Evolutionary conservation across 2,329 filamentous ascomycete genomes (phyloP), one percentile per base, ranked within the genome.

Genomic region (Elsinoe ampelina): DNA sequence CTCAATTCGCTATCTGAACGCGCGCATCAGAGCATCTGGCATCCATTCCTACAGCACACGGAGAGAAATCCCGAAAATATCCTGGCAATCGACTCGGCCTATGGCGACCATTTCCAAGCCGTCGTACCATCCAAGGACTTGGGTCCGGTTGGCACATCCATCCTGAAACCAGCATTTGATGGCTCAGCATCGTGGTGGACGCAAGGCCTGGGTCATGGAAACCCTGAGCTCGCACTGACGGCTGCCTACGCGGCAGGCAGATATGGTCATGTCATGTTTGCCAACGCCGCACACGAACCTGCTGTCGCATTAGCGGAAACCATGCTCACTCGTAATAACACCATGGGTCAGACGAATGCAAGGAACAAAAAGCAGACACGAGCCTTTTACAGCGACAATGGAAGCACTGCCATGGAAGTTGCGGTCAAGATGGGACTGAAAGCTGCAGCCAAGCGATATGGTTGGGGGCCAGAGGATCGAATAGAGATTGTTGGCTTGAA

Each of bases 181-280:
- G 89, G 85, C 2, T 93, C 88, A 0, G 88, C 88, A 1, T 92
- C 87, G 0, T 95, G 89, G 89, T 95, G 89, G 89, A 95, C 89
- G 0, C 89, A 95, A 70, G 89, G 89, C 1, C 77, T 95, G 0
- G 89, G 89, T 1, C 89, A 95, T 62, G 86, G 84, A 5, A 90
- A 88, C 63, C 80, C 87, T 0, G 72, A 77, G 0, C 75, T 95
- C 1, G 80, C 87, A 0, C 78, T 93, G 1, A 83, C 86, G 0
- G 87, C 88, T 1, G 86, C 89, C 0, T 85, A 93, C 65, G 88
- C 89, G 0, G 87, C 89, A 1, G 88, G 89, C 6, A 79, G 88
- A 26, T 95, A 93, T 65, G 89, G 89, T 0, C 89, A 95, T 69
- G 86, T 93, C 62, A 93, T 95, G 86, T 93, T 95, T 65, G 86